These are phyloP conservation scores for Apiospora kogelbergensis DNA, from an alignment of 2,329 filamentous ascomycete species.

Conservation along the genomic window DNA sequence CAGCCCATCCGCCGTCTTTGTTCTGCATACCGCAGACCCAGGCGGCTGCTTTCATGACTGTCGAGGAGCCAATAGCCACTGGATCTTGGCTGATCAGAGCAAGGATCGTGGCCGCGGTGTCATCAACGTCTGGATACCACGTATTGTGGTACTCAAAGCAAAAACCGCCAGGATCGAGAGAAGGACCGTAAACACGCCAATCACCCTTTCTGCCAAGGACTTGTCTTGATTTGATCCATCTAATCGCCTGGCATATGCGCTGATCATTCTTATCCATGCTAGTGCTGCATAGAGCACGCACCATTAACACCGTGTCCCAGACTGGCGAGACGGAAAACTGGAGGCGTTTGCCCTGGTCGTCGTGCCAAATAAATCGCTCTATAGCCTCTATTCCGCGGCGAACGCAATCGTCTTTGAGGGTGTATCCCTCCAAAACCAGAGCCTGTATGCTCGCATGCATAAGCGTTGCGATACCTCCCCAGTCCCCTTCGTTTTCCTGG, in stretches of 20 bases:
- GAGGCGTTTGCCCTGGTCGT: too few species aligned
- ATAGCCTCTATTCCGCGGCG: too few species aligned
- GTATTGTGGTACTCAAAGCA: conserved; percentile 32
- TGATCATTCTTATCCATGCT: neutral
- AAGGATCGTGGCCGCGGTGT: conserved; percentile 31
- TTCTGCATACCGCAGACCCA: conserved; percentile 38
- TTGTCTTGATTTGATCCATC: conserved; percentile 25
- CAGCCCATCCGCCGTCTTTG: conserved; percentile 35
- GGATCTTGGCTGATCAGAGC: conserved; percentile 27
- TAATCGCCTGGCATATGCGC: conserved; percentile 3
- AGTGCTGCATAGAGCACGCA: conserved; percentile 23
- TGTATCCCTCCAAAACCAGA: too few species aligned
- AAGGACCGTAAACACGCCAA: conserved; percentile 25
- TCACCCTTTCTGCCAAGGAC: conserved; percentile 26
- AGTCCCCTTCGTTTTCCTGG: too few species aligned
- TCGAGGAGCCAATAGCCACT: neutral
- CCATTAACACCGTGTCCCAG: conserved; percentile 37
- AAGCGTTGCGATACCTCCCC: too few species aligned
- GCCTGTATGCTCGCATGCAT: too few species aligned
- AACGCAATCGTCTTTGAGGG: too few species aligned
- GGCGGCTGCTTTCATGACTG: conserved; percentile 8
- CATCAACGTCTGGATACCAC: conserved; percentile 34
- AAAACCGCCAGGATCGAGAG: conserved; percentile 26
- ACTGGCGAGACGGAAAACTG: conserved; percentile 19
- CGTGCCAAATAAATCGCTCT: too few species aligned